Base-by-base conservation (phyloP, 2,329 filamentous ascomycete species). In the Hymenoscyphus fraxineus region DNA sequence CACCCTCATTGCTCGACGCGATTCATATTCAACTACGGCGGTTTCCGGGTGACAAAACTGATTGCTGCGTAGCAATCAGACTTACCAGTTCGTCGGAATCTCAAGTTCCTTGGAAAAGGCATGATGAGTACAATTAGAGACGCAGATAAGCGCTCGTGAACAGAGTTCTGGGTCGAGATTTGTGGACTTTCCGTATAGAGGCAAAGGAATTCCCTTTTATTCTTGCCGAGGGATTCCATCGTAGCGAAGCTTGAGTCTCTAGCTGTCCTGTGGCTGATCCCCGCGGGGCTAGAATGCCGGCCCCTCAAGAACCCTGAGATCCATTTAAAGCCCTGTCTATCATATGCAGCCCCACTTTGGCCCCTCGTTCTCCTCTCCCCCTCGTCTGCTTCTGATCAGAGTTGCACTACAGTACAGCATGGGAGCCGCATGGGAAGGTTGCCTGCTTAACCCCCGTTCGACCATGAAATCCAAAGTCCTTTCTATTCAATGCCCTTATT, bases 301-400 rank as follows among this genome's bases (percentile, higher is more conserved):
- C 44, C 44, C 44, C n/a, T 51, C 19, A 19, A 19, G 44, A 27
- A 35, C 35, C 35, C 35, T 35, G 35, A n/a, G 44, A 22, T 22
- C 44, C n/a, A 12, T 51, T 51, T 51, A 51, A 51, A 51, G 44
- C 44, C 44, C 22, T 51, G n/a, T 51, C n/a, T 19, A 51, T 51
- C 44, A 27, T 51, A 51, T 51, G 44, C 44, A 51, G 44, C 22
- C 44, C 9, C 6, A 19, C 22, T 19, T 51, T n/a, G 44, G 44
- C 44, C 44, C n/a, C 44, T 51, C 7, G 44, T n/a, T 51, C 44
- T 27, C n/a, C 22, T 4, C n/a, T 4, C n/a, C 35, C 35, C 35
- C 35, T 35, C 35, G 35, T 10, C 35, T 35, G 9, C 35, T 35
- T 51, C 44, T 51, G 22, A 22, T 51, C 41, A 51, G 44, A 19